Base-by-base conservation (phyloP, 192 early-diverging fungal species). In the Backusella psychrophila region DNA sequence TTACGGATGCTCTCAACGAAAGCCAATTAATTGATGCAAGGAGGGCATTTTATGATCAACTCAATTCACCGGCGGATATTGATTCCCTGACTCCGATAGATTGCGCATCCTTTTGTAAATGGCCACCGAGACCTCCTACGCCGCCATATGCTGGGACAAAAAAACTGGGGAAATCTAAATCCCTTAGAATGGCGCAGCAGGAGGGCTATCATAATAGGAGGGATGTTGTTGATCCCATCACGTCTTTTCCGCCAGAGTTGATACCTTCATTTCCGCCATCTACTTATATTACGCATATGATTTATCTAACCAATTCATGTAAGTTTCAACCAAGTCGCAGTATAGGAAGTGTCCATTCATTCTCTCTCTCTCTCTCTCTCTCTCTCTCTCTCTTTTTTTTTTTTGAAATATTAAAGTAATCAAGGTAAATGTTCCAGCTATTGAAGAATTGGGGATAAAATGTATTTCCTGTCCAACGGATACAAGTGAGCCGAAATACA, bases 1-100 rank as follows among this genome's bases (percentile, higher is more conserved):
- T 94, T 34, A 87, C 88, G 0, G 84, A 87, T 67, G 91, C 90
- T 0, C 80, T 93, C 29, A 94, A 94, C 75, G 72, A 77, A 49
- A 78, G 77, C 49, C 72, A 75, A 65, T 68, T 73, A 6, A 82
- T 82, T 35, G 81, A 82, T 53, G 73, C 69, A 34, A 72, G 81
- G 23, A 36, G 81, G 26, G 52, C 53, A 8, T 82, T 75, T 72
- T 80, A 80, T 69, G 68, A 69, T 39, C 9, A 41, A 4, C 36
- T 23, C 35, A 15, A 38, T 1, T 23, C 36, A 11, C 26, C 56
- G 1, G 26, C 23, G 6, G 21, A 56, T 9, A 8, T 4, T 17
- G 1, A 19, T 17, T 15, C 15, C 42, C 14, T 44, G 19, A 49
- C 15, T 0, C 15, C 46, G 19, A n/a, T 49, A n/a, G 46, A 49